Conservation (phyloP, 176 grass and related monocot species). For the Rhynchospora breviuscula region DNA sequence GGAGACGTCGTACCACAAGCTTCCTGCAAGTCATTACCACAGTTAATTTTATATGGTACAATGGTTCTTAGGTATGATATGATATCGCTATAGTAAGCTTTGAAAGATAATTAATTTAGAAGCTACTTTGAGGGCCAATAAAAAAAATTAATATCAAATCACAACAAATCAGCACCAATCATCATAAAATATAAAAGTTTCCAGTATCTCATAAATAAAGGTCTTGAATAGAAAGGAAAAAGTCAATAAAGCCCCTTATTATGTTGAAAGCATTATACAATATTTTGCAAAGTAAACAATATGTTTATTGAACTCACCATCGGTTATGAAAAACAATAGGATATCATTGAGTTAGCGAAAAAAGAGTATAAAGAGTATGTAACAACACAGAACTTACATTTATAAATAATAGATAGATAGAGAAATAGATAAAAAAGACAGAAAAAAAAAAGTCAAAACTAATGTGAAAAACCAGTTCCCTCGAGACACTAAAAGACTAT, state of each 20-base stretch:
- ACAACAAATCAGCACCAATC: neutral
- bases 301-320: neutral
- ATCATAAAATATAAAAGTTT: neutral
- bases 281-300: neutral
- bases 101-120: neutral
- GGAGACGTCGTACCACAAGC: slow-evolving; percentile 70
- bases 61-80: neutral
- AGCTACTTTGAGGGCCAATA: neutral
- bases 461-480: neutral
- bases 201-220: neutral
- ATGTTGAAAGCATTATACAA: neutral
- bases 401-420: neutral
- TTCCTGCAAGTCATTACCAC: slow-evolving; percentile 30
- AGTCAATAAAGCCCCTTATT: neutral
- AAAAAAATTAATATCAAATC: neutral
- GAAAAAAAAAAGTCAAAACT: neutral
- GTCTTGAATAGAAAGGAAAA: neutral
- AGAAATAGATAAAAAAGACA: neutral
- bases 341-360: neutral
- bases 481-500: neutral
- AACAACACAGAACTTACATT: neutral
- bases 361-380: neutral
- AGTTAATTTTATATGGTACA: neutral
- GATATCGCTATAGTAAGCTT: neutral
- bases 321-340: neutral